Conservation (phyloP, 345 rosid genomes). For the Xanthoceras sorbifolium region DNA sequence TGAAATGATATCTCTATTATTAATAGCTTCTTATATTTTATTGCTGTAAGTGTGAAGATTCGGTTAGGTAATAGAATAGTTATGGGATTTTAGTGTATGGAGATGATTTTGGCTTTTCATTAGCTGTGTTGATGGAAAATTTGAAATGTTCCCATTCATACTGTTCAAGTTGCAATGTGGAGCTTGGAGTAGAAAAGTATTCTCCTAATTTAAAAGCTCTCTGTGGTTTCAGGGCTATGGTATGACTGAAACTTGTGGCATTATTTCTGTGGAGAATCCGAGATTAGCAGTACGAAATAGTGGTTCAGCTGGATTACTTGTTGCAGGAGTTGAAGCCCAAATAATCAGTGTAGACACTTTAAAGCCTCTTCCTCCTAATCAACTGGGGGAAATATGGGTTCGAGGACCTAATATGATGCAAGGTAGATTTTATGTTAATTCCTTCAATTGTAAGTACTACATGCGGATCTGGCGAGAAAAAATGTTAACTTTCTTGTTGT, state of each 20-base stretch:
- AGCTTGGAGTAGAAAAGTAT: constrained; percentile 1
- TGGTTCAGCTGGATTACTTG: constrained; percentile 78
- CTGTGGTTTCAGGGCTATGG: constrained; percentile 74
- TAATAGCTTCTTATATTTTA: neutral
- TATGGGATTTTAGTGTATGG: neutral
- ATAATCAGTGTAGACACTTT: constrained; percentile 58
- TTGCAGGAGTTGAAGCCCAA: constrained; percentile 72
- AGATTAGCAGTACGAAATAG: constrained; percentile 43
- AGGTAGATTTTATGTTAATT: constrained; percentile 44
- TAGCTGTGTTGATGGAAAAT: neutral
- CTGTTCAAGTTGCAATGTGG: neutral
- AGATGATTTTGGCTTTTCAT: neutral
- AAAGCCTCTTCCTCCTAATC: constrained; percentile 78
- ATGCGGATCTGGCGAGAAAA: neutral
- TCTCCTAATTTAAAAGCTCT: constrained; percentile 7
- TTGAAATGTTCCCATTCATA: neutral
- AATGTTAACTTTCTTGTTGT: neutral
- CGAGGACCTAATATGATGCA: constrained; percentile 92
- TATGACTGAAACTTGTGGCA: constrained; percentile 83
- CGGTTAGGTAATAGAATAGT: neutral
- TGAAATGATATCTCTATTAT: neutral
- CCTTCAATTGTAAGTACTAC: neutral
- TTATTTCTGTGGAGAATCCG: constrained; percentile 61
- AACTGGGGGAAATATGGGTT: constrained; percentile 81
- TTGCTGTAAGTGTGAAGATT: neutral